Base-by-base conservation (phyloP, 75 land plant genomes). In the Cunninghamia lanceolata region DNA sequence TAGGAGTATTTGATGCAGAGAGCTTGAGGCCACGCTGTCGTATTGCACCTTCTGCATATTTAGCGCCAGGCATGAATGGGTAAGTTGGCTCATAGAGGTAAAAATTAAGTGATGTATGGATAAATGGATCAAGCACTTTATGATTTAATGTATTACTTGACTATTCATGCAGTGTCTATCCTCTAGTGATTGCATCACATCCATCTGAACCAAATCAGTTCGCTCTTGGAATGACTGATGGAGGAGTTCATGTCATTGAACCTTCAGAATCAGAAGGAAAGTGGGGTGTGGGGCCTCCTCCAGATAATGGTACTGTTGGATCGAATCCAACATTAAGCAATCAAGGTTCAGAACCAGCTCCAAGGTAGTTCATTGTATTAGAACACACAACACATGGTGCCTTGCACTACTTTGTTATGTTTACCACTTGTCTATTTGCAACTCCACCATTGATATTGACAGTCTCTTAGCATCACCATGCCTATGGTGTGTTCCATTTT, bases 171-270 rank as follows among this genome's bases (percentile, higher is more conserved):
- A 56, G 77, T 39, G 91, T 85, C 39, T 89, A 91, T 88, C 94
- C 95, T 73, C 53, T 93, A 35, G 97, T 94, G 28, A 89, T 95
- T 53, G 93, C 96, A 21, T 90, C 97, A 43, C 95, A 95, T 92
- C 97, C 97, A 53, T 83, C 94, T 13, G 95, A 95, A 42, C 89
- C 94, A 15, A 92, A 95, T 54, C 96, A 95, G 79, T 88, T 95
- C 53, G 96, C 95, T n/a, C 88, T 95, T 52, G 96, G 96, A 70
- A 90, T 95, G 92, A 94, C 88, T 43, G 97, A 95, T 87, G 97
- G 97, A 14, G 86, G 92, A 45, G 96, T 95, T 10, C 87, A 94
- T 83, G 94, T 95, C 17, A 42, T 94, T 6, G 96, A 95, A 83
- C 95, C 96, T 17, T 82, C 90, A n/a, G 82, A 80, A 45, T 80